These are phyloP conservation scores for Pisolithus microcarpus DNA, from an alignment of 768 basidiomycete species.

Conservation along the genomic window DNA sequence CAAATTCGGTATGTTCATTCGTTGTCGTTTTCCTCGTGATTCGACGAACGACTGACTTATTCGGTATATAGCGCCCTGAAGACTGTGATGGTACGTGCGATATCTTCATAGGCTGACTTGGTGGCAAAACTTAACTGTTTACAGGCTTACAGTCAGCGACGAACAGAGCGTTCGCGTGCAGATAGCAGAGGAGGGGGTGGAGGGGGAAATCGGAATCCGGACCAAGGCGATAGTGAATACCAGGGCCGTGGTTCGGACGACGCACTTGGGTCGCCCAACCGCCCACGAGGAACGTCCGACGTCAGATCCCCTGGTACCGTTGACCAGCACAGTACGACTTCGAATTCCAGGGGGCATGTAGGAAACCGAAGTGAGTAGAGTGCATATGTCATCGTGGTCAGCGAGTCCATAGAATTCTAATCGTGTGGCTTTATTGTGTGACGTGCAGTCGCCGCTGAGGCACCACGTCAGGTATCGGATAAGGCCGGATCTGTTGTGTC, in stretches of 20 bases:
- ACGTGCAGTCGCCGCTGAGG: conserved; percentile 18
- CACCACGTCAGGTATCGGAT: conserved; percentile 10
- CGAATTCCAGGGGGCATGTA: conserved; percentile 14
- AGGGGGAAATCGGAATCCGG: conserved; percentile 29
- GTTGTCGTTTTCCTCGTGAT: conserved; percentile 9
- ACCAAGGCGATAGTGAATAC: conserved; percentile 32
- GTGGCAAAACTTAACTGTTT: conserved; percentile 5
- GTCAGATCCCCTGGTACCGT: conserved; percentile 31
- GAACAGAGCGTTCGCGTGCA: conserved; percentile 45
- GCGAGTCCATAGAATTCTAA: conserved; percentile 22
- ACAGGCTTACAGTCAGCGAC: conserved; percentile 75
- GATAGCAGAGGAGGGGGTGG: conserved; percentile 41
- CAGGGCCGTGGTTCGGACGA: conserved; percentile 30
- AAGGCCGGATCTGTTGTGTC: conserved; percentile 3
- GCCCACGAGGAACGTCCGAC: conserved; percentile 66
- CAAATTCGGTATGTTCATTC: conserved; percentile 68
- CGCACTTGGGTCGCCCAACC: conserved; percentile 27
- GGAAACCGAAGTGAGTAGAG: conserved; percentile 24
- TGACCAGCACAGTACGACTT: conserved; percentile 21
- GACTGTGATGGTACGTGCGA: conserved; percentile 65
- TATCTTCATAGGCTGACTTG: neutral
- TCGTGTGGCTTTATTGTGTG: conserved; percentile 6
- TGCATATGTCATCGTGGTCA: conserved; percentile 13
- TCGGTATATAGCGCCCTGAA: conserved; percentile 53
- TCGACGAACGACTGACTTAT: conserved; percentile 1